These are phyloP conservation scores for Clavispora santaluciae DNA, from an alignment of 805 yeast genomes.

Conservation along the genomic window DNA sequence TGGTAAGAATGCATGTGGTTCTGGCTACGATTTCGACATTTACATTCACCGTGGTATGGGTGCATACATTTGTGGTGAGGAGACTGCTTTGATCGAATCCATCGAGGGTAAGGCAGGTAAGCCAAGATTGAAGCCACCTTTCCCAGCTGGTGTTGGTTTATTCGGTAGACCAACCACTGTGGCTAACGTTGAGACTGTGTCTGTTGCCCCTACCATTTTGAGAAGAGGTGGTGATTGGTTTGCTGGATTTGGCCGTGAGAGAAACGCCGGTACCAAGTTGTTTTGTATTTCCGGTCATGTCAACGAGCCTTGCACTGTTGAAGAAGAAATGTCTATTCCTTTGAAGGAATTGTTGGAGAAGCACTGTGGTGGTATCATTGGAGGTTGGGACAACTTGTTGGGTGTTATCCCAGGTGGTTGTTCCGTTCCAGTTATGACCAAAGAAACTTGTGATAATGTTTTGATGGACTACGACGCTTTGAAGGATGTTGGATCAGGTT, in stretches of 20 bases:
- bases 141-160: conserved; percentile 91
- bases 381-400: conserved; percentile 88
- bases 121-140: conserved; percentile 91
- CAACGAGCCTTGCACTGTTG: conserved; percentile 88
- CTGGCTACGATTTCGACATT: conserved; percentile 80
- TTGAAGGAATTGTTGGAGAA: conserved; percentile 75
- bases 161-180: conserved; percentile 91
- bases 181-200: conserved; percentile 85
- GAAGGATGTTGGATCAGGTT: conserved; percentile 79
- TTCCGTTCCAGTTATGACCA: conserved; percentile 78
- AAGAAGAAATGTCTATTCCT: conserved; percentile 91
- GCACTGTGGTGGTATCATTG: conserved; percentile 87
- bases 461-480: conserved; percentile 87
- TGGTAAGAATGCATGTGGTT: conserved; percentile 83
- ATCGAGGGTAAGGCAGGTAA: conserved; percentile 91
- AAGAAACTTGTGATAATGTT: conserved; percentile 59
- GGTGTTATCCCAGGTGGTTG: conserved; percentile 91
- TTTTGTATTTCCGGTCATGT: conserved; percentile 88
- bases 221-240: conserved; percentile 91
- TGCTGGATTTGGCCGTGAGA: conserved; percentile 75
- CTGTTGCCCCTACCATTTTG: conserved; percentile 85
- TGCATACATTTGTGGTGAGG: conserved; percentile 90
- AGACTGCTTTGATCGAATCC: conserved; percentile 83
- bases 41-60: conserved; percentile 91
- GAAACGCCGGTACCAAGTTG: conserved; percentile 78